Evolutionary conservation across 495 filamentous ascomycete genomes (phyloP), one percentile per base, ranked within the genome.

Genomic region (Letharia columbiana): DNA sequence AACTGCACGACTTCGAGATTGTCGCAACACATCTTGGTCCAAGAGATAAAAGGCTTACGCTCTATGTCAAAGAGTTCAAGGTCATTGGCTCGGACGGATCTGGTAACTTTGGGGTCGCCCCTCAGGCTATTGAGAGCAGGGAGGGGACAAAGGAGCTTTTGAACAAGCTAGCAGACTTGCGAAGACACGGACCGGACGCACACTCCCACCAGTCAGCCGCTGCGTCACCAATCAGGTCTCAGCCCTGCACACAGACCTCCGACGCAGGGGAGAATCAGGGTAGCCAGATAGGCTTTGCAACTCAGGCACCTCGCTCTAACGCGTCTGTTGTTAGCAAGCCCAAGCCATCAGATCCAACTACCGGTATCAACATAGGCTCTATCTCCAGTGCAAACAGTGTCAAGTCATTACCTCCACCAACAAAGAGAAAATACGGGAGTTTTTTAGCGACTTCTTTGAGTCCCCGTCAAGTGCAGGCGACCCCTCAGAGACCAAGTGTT

Each of bases 1-100:
- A 77, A 60, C 63, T 83, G 49, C 52, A 71, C 1, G 74, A 77
- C 50, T 79, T 79, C 62, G 74, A 76, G 57, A 61, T 83, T 20
- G 72, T 80, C 40, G 62, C 76, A 75, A 71, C 72, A 70, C 59
- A 65, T 57, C n/a, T 63, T 60, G 31, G 62, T 60, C 18, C 74
- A 72, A 59, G 72, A 75, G 11, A 28, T 74, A 18, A 68, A 73
- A 63, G 64, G 60, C 47, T 73, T 31, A 68, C 54, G 44, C 68
- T 83, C 20, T 72, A 73, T 33, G 67, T 82, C 56, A 73, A 74
- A 28, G 62, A 73, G 2, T 80, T 80, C 58, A 70, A 71, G 13
- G 70, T 77, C 49, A 63, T 73, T 47, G 77, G 72, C 62, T 70
- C 72, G 10, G 59, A 68, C 15, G 71, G 68, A 50, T 69, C 71